Base-by-base conservation (phyloP, 805 yeast species). In the Pichia gijzeniarum region DNA sequence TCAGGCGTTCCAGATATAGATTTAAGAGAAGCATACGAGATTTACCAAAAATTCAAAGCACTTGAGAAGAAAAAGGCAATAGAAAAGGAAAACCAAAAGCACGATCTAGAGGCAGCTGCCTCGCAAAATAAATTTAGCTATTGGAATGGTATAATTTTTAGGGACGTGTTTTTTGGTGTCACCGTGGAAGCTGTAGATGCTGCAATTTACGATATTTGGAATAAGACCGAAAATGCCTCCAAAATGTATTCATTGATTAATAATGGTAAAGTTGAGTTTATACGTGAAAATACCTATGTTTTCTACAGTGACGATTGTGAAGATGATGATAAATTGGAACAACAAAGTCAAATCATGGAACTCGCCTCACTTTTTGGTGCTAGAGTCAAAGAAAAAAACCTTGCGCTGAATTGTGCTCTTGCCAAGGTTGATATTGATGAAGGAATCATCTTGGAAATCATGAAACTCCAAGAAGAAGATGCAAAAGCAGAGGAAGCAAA, bases 81-180 rank as follows among this genome's bases (percentile, higher is more conserved):
- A 1, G 40, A 45, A 39, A 35, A 38, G 18, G 16, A 32, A 2
- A n/a, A 9, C 4, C 20, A 7, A 14, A 39, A 30, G 18, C 10
- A 20, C 0, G 28, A 20, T 20, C 37, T 35, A 6, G n/a, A 10
- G 9, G 35, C 17, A 12, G n/a, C 3, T 21, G 16, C 30, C 8
- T 18, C 9, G 3, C 17, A 28, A 13, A 30, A 33, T n/a, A n/a
- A 44, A 20, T n/a, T 21, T 9, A 40, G 48, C 2, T 59, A 56
- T 35, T 76, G 58, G 61, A 82, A 82, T 60, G 79, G 84, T 1
- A 65, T 83, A 42, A 54, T 75, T 14, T 70, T 84, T 12, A 65
- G 66, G 31, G 80, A 77, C 44, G 67, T 77, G 3, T 73, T 74
- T 33, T 66, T 73, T 41, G 86, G 85, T 1, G 68, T 74, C 1